Conservation (phyloP, 139 green algal species). For the Haematococcus sp. region DNA sequence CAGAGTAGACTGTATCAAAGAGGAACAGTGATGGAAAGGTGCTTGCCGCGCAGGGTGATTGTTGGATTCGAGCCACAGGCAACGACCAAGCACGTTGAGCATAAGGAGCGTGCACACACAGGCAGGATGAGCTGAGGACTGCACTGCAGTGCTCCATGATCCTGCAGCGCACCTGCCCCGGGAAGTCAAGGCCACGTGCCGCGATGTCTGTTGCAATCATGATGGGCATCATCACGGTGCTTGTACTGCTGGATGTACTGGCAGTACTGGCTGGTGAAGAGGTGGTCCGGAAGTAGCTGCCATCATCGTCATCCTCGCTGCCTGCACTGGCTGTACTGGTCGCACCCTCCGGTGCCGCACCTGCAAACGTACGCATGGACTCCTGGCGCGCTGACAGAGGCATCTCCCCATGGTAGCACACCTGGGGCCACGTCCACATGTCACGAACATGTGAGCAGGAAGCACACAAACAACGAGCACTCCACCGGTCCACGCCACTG, state of each 20-base stretch:
- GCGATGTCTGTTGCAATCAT: constrained; percentile 93
- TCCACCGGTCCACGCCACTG: too few species aligned
- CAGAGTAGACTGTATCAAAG: not conserved
- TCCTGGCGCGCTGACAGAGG: constrained; percentile 46
- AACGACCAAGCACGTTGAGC: too few species aligned
- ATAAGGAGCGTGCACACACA: too few species aligned
- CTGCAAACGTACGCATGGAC: constrained; percentile 52
- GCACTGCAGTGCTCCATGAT: not conserved
- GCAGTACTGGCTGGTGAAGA: too few species aligned
- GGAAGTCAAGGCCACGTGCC: constrained; percentile 91
- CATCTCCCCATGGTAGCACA: constrained; percentile 93
- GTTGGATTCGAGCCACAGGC: too few species aligned
- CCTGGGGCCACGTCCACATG: too few species aligned
- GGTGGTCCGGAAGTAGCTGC: too few species aligned
- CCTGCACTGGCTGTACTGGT: not conserved
- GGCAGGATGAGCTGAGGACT: not conserved
- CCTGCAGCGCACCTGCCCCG: constrained; percentile 33
- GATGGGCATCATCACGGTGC: constrained; percentile 5
- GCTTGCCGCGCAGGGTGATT: too few species aligned
- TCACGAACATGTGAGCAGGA: too few species aligned
- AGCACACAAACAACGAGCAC: too few species aligned
- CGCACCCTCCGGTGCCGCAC: not conserved
- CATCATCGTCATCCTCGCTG: not conserved
- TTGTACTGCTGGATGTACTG: too few species aligned
- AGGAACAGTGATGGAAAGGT: not conserved